Percentiles rank a stretch among this genome's conserved stretches.
Evolutionary conservation across 345 rosid genomes (phyloP).

Genomic region (Sisymbrium irio): DNA sequence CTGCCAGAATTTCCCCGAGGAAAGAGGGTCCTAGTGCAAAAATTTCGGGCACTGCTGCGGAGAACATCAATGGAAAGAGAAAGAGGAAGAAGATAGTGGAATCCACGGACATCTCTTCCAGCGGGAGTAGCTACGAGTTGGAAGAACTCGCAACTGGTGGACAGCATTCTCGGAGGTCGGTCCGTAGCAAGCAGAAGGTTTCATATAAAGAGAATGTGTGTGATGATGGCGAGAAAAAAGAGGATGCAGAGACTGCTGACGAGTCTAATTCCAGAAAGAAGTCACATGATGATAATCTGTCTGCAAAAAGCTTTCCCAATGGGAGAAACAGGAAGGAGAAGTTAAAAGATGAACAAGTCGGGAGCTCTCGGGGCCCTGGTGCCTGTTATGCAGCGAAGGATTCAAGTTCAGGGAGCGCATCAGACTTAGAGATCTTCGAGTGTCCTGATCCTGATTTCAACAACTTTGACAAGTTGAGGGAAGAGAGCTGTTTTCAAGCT

Average conservation of each 20-base stretch:
- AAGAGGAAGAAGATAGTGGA: constrained; percentile 47
- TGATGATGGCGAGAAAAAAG: constrained; percentile 46
- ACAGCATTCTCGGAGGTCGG: constrained; percentile 58
- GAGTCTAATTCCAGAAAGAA: constrained; percentile 4
- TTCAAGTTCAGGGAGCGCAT: constrained; percentile 21
- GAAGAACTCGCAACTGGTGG: constrained; percentile 47
- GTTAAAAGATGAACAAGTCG: constrained; percentile 28
- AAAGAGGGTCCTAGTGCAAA: constrained; percentile 32
- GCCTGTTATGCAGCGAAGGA: constrained; percentile 20
- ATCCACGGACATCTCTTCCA: constrained; percentile 54
- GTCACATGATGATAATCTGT: background rate
- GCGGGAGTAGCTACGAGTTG: constrained; percentile 41
- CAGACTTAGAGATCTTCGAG: constrained; percentile 31
- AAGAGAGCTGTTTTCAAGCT: constrained; percentile 43
- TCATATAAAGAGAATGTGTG: constrained; percentile 59
- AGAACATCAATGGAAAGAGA: constrained; percentile 46
- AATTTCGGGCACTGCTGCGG: constrained; percentile 10
- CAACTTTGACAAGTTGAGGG: constrained; percentile 57
- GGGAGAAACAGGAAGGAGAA: constrained; percentile 20
- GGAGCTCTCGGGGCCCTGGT: constrained; percentile 21
- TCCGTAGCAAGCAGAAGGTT: constrained; percentile 58
- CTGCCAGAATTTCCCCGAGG: constrained; percentile 30
- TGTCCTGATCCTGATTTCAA: constrained; percentile 66
- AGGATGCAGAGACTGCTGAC: constrained; percentile 21
- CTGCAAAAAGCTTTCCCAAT: constrained; percentile 13